These are phyloP conservation scores for Holtermanniella nyarrowii DNA, from an alignment of 768 basidiomycete species.

Conservation along the genomic window DNA sequence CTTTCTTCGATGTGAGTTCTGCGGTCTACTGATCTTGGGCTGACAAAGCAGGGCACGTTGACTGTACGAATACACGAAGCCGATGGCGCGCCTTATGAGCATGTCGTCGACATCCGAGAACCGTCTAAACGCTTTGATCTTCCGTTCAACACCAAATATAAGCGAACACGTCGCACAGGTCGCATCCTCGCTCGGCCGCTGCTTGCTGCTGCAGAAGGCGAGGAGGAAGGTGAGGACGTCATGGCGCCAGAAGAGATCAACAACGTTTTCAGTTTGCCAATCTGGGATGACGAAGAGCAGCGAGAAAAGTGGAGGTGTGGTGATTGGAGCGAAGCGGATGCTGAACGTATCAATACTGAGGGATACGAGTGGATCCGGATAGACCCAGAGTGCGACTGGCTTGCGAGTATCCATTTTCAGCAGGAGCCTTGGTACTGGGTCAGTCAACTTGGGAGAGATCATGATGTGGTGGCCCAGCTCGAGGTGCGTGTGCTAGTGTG, in stretches of 20 bases:
- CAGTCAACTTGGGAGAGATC: conserved; percentile 83
- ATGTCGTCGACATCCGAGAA: conserved; percentile 81
- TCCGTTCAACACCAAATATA: conserved; percentile 62
- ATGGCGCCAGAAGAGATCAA: conserved; percentile 9
- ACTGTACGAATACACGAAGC: conserved; percentile 98
- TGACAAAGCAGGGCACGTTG: conserved; percentile 67
- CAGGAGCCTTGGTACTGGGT: conserved; percentile 96
- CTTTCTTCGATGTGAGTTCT: conserved; percentile 66
- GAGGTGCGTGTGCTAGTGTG: conserved; percentile 54
- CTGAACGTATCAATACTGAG: conserved; percentile 82
- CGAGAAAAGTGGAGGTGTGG: conserved; percentile 71
- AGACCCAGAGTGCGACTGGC: conserved; percentile 99
- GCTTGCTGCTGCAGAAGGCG: conserved; percentile 17
- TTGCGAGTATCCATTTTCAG: conserved; percentile 64
- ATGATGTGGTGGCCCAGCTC: conserved; percentile 92
- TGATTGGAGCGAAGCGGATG: conserved; percentile 96
- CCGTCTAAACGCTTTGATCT: conserved; percentile 91
- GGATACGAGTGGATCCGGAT: conserved; percentile 99
- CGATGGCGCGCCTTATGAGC: conserved; percentile 97
- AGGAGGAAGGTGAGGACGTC: conserved; percentile 18
- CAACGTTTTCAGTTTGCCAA: conserved; percentile 72
- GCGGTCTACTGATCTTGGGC: conserved; percentile 12
- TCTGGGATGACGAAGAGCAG: conserved; percentile 68
- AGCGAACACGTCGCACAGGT: conserved; percentile 28
- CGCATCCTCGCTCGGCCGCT: conserved; percentile 28